Conservation (phyloP, 768 basidiomycete genomes). For the Panus rudis region DNA sequence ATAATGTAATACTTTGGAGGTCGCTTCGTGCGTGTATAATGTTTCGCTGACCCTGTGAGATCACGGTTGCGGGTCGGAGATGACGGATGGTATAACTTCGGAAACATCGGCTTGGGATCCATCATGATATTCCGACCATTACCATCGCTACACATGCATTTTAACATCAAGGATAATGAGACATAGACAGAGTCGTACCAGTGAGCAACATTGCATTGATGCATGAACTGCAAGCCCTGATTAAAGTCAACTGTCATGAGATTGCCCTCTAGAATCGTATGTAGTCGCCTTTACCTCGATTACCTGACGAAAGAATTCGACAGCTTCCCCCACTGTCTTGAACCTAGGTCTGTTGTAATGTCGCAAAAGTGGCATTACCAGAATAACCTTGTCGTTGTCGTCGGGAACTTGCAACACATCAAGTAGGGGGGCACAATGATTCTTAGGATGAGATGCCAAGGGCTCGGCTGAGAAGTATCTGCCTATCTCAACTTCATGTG, state of each 20-base stretch:
- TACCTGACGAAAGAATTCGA: slow-evolving; percentile 25
- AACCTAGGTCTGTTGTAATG: slow-evolving; percentile 21
- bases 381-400: slow-evolving; percentile 3
- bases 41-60: slow-evolving; percentile 14
- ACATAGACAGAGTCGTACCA: too few relatives aligned
- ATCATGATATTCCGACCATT: slow-evolving; percentile 17
- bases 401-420: slow-evolving; percentile 11
- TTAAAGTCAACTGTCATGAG: too few relatives aligned
- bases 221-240: slow-evolving; percentile 18
- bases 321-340: slow-evolving; percentile 26
- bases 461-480: slow-evolving; percentile 18
- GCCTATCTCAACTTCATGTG: slow-evolving; percentile 9
- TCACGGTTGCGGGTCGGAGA: slow-evolving; percentile 11
- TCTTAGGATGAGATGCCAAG: slow-evolving; percentile 12
- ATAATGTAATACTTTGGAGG: slow-evolving; percentile 29
- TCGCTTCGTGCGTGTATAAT: slow-evolving; percentile 22
- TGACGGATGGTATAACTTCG: slow-evolving; percentile 23
- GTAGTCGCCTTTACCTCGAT: slow-evolving; percentile 24
- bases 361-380: slow-evolving; percentile 28
- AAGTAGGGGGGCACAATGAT: slow-evolving; percentile 13
- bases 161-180: too few relatives aligned
- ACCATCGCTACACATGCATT: too few relatives aligned
- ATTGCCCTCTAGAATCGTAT: too few relatives aligned
- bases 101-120: slow-evolving; percentile 21
- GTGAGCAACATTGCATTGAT: slow-evolving; percentile 14